Evolutionary conservation across 2,329 filamentous ascomycete species (phyloP), one percentile per base, ranked within the genome.

Genomic region (Knufia fluminis): DNA sequence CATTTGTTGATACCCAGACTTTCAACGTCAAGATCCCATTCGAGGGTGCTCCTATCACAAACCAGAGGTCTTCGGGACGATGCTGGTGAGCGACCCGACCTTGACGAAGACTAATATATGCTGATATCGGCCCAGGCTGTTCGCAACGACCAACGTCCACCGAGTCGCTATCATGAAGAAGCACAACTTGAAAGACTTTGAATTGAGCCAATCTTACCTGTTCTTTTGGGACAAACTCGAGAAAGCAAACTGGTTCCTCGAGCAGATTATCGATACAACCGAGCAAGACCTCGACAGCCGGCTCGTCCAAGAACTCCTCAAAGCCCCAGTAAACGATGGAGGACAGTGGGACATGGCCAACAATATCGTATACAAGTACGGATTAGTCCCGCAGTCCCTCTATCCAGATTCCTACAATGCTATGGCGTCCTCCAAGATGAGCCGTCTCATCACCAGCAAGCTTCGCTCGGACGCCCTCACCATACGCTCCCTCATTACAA

Each of bases 221-320:
- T 94, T 91, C 70, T 94, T 88, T 75, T 94, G 85, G 83, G 89
- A 95, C 66, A 94, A 94, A 70, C 78, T 94, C 17, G 89, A 95
- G 67, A 94, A 94, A 67, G 76, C 84, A 7, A 94, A 94, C 66
- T 94, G 79, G 72, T 94, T 94, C 69, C 76, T 94, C 16, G 87
- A 94, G 67, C 84, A 86, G 60, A 79, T 91, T 53, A 77, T 94
- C 49, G 80, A 86, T 54, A 94, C 88, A 0, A 76, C 79, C 0
- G 71, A 72, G 46, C 76, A 88, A 59, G 79, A 83, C 28, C 73
- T 94, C 1, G 85, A 90, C 56, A 76, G 81, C 19, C 72, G 89
- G 8, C 68, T 94, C 3, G 75, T 94, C 2, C 83, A 89, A 63
- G 76, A 76, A 3, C 68, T 94, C 2, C 71, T 91, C 23, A 68